Evolutionary conservation across 1,139 yeast genomes (phyloP).

Genomic region (Yamadazyma triangularis): DNA sequence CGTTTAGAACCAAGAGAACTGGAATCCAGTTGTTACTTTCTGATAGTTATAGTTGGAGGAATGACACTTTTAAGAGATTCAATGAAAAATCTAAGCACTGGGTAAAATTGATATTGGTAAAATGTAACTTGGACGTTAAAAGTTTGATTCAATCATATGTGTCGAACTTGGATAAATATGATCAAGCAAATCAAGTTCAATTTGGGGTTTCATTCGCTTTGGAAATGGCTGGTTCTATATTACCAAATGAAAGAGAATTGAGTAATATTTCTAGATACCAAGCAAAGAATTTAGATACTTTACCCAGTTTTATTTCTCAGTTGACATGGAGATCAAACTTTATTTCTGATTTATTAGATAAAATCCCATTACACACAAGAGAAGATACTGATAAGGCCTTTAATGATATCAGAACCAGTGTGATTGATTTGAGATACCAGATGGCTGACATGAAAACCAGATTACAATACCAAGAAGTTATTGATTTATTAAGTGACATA

Average conservation of each 20-base stretch:
- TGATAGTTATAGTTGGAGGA: conserved; percentile 78
- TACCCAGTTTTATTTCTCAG: conserved; percentile 74
- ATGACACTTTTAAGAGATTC: conserved; percentile 57
- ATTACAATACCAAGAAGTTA: conserved; percentile 27
- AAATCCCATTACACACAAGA: conserved; percentile 28
- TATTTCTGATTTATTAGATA: conserved; percentile 35
- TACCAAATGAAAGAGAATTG: conserved; percentile 60
- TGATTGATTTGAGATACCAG: conserved; percentile 12
- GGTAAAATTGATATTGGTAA: conserved; percentile 52
- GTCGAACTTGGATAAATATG: conserved; percentile 39
- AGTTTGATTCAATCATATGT: conserved; percentile 72
- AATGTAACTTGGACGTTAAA: conserved; percentile 69
- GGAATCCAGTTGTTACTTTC: conserved; percentile 63
- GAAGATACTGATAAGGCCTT: conserved; percentile 29
- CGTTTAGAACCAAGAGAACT: conserved; percentile 55
- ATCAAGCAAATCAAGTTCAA: conserved; percentile 40
- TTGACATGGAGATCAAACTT: conserved; percentile 67
- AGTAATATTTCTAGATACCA: conserved; percentile 25
- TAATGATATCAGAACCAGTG: conserved; percentile 14
- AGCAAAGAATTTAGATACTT: conserved; percentile 44
- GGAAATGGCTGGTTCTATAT: conserved; percentile 75
- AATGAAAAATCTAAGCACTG: conserved; percentile 60
- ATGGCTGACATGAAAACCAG: conserved; percentile 10
- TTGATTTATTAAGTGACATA: conserved; percentile 43
- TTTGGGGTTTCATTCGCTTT: conserved; percentile 87